Evolutionary conservation across 2,329 filamentous ascomycete genomes (phyloP), one percentile per base, ranked within the genome.

Genomic region (Falciphora oryzae): DNA sequence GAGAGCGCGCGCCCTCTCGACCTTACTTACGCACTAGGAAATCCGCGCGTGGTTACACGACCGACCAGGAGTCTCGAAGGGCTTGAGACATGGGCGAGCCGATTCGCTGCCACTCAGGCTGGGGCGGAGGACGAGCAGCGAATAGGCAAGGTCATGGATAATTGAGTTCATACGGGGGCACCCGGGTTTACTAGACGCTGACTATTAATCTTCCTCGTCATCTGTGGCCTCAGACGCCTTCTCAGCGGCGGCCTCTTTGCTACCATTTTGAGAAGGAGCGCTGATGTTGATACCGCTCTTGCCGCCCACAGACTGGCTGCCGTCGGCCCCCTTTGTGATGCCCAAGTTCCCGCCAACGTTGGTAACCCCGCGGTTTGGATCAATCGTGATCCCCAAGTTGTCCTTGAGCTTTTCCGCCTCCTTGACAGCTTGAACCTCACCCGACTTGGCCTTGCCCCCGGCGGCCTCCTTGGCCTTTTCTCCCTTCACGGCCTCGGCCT

Each of bases 271-370:
- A 22, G 44, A 28, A 27, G 31, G 50, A 10, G 50, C 62, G 22
- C 64, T 62, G 22, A 69, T 68, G 62, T 69, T 69, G 59, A 69
- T 69, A 22, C 69, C 68, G 18, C 63, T 62, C 53, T 67, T 67
- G 4, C 68, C 69, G 35, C 68, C 68, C 6, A 70, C 69, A 4
- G 68, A 70, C 25, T 62, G 60, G 56, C 67, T 68, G 6, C 68
- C 67, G 58, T 70, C 68, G 57, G 65, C 66, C 29, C 68, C 68
- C 59, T 67, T 67, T 18, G 69, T 70, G 65, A 69, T 69, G 11
- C 69, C 69, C 3, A 68, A 63, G 29, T 68, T 63, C 4, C 69
- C 69, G 13, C 69, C 69, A 14, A 68, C 57, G 58, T 70, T 70
- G 29, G 65, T 65, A 7, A 66, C 62, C 11, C 66, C 68, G 16